These are phyloP conservation scores for Acanthamoeba royreba DNA, from an alignment of 208 protist genomes.

Conservation along the genomic window DNA sequence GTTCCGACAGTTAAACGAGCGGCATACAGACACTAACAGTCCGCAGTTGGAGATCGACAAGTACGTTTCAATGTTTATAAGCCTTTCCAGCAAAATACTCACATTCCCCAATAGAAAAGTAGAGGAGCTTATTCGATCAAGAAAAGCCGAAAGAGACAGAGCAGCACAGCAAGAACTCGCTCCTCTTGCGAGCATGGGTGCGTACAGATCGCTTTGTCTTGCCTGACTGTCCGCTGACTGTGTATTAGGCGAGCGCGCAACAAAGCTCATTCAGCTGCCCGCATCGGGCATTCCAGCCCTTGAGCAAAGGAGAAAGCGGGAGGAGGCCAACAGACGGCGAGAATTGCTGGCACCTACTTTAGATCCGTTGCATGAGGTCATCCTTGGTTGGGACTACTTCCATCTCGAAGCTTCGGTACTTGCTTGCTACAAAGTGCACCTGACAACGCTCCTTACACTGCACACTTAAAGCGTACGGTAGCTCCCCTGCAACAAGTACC, in stretches of 20 bases:
- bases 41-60: conserved; percentile 23
- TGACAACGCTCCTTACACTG: not conserved
- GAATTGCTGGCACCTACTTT: not conserved
- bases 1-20: not conserved
- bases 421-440: not conserved
- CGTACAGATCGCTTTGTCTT: too few species aligned
- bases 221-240: too few species aligned
- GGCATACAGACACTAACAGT: not conserved
- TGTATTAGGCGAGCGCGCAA: not conserved
- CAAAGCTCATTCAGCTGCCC: not conserved
- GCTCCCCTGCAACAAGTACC: not conserved
- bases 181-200: too few species aligned
- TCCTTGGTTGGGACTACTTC: conserved; percentile 38
- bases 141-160: not conserved
- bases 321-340: not conserved
- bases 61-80: too few species aligned
- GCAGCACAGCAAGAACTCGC: not conserved
- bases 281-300: not conserved
- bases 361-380: not conserved
- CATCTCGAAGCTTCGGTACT: not conserved
- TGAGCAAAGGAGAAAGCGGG: not conserved
- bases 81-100: not conserved
- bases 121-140: not conserved
- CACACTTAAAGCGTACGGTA: too few species aligned
- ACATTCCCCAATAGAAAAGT: not conserved